These are phyloP conservation scores for Solanum hybrid DNA, from an alignment of 305 asterid species.

Conservation along the genomic window DNA sequence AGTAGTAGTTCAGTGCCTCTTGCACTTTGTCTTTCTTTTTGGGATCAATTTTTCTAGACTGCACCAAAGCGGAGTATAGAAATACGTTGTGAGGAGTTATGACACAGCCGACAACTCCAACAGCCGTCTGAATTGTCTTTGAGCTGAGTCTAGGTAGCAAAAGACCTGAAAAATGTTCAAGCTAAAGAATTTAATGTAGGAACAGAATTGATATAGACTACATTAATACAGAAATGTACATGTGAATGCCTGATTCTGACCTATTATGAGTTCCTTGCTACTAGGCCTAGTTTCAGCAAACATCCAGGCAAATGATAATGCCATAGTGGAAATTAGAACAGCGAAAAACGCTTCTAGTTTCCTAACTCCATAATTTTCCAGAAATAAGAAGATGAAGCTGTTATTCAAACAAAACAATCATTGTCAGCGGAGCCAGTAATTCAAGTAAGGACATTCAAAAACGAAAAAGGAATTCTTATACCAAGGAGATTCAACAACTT, in stretches of 20 bases:
- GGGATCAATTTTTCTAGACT: constrained; percentile 51
- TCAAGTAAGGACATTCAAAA: neutral
- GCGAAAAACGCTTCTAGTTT: constrained; percentile 72
- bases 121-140: constrained; percentile 51
- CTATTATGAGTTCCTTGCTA: constrained; percentile 39
- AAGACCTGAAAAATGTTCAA: constrained; percentile 25
- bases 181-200: neutral
- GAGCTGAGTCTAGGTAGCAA: constrained; percentile 44
- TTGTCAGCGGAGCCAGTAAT: neutral
- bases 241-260: constrained; percentile 11
- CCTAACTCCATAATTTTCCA: constrained; percentile 68
- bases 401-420: constrained; percentile 5
- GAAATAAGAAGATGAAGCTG: constrained; percentile 77
- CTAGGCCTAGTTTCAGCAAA: constrained; percentile 52
- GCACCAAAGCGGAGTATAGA: constrained; percentile 67
- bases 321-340: constrained; percentile 65
- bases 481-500: neutral
- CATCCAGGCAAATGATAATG: constrained; percentile 80
- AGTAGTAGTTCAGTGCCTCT: constrained; percentile 73
- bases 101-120: constrained; percentile 68
- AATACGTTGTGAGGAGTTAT: constrained; percentile 77
- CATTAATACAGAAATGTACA: neutral
- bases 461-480: no score
- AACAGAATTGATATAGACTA: neutral
- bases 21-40: constrained; percentile 52